Conservation (phyloP, 352 stramenopile species). For the Phytophthora vignae region DNA sequence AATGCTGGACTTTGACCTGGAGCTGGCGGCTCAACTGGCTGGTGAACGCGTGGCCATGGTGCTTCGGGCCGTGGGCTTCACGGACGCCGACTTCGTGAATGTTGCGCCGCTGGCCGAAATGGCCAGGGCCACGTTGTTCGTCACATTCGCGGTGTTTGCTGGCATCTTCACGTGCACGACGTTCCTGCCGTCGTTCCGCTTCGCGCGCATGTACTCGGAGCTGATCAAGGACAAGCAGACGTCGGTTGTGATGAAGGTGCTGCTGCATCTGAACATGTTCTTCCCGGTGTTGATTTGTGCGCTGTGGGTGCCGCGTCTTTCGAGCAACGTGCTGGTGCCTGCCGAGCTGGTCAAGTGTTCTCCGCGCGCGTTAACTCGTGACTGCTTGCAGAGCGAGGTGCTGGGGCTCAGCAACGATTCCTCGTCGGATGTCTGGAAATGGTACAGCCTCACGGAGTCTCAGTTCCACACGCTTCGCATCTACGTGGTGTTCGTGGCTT, state of each 20-base stretch:
- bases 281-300: slow-evolving; percentile 61
- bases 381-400: slow-evolving; percentile 60
- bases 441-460: slow-evolving; percentile 59
- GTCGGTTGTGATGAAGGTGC: slow-evolving; percentile 42
- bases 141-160: slow-evolving; percentile 46
- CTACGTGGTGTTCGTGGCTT: slow-evolving; percentile 56
- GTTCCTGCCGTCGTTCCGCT: slow-evolving; percentile 79
- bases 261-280: slow-evolving; percentile 80
- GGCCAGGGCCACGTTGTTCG: slow-evolving; percentile 43
- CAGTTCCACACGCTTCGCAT: slow-evolving; percentile 65
- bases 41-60: slow-evolving; percentile 57
- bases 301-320: slow-evolving; percentile 68
- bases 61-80: slow-evolving; percentile 64
- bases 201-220: slow-evolving; percentile 82
- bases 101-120: slow-evolving; percentile 41
- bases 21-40: slow-evolving; percentile 48
- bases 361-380: slow-evolving; percentile 47
- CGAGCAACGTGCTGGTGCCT: slow-evolving; percentile 57
- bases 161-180: slow-evolving; percentile 68
- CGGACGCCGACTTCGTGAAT: slow-evolving; percentile 64
- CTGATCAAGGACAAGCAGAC: slow-evolving; percentile 60
- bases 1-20: slow-evolving; percentile 76
- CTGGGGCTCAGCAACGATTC: slow-evolving; percentile 19
- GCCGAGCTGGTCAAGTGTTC: slow-evolving; percentile 57
- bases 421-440: slow-evolving; percentile 34